Conservation (phyloP, 2,329 filamentous ascomycete genomes). For the Talaromyces islandicus region DNA sequence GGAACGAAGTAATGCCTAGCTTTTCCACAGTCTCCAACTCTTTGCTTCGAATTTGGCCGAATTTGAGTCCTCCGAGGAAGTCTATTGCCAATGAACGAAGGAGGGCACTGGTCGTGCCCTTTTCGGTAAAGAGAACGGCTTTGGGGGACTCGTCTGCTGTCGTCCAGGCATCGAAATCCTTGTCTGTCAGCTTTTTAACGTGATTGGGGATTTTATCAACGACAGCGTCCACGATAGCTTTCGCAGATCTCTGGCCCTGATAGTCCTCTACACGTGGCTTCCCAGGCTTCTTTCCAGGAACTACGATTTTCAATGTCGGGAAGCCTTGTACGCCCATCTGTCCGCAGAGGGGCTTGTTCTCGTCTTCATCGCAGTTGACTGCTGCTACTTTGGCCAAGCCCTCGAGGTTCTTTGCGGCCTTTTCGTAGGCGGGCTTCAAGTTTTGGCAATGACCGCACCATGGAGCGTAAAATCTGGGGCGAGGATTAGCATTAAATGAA, state of each 20-base stretch:
- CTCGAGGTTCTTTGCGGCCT: slow-evolving; percentile 80
- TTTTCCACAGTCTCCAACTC: slow-evolving; percentile 64
- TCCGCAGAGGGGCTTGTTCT: slow-evolving; percentile 82
- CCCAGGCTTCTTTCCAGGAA: slow-evolving; percentile 72
- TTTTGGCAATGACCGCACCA: slow-evolving; percentile 98
- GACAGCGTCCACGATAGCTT: slow-evolving; percentile 79
- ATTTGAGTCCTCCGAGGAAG: slow-evolving; percentile 70
- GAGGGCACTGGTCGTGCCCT: slow-evolving; percentile 78
- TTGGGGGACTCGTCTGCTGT: slow-evolving; percentile 64
- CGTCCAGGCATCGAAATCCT: slow-evolving; percentile 71
- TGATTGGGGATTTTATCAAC: slow-evolving; percentile 86
- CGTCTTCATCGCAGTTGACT: slow-evolving; percentile 88
- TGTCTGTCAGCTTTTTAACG: slow-evolving; percentile 74
- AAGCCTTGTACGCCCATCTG: slow-evolving; percentile 87
- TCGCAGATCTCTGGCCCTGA: slow-evolving; percentile 74
- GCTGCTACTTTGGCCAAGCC: slow-evolving; percentile 92
- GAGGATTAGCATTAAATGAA: slow-evolving; percentile 26
- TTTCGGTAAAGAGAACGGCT: slow-evolving; percentile 88
- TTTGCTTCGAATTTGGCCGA: slow-evolving; percentile 80
- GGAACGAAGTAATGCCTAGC: slow-evolving; percentile 73
- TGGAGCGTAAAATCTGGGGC: slow-evolving; percentile 83
- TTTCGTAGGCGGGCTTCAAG: slow-evolving; percentile 92
- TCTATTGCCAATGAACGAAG: slow-evolving; percentile 84
- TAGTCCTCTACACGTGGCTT: slow-evolving; percentile 87
- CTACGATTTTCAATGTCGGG: slow-evolving; percentile 90